Conservation (phyloP, 2,329 filamentous ascomycete genomes). For the Beauveria sp. region DNA sequence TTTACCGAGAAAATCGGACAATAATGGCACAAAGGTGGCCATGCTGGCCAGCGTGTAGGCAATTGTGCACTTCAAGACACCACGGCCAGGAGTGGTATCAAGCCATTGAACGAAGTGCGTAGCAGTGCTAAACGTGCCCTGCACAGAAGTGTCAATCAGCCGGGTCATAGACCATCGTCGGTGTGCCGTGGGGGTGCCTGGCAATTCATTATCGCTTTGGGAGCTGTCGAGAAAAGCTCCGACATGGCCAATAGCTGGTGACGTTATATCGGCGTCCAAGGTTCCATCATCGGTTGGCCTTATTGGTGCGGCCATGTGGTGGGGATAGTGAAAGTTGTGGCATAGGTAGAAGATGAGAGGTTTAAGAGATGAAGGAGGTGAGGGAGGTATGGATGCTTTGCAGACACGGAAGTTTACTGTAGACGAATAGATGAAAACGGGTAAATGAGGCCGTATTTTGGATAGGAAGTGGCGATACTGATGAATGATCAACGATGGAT, state of each 20-base stretch:
- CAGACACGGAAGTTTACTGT: background rate
- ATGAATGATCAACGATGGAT: background rate
- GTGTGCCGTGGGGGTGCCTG: background rate
- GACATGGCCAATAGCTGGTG: background rate
- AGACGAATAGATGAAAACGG: background rate
- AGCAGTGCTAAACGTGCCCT: conserved; percentile 15
- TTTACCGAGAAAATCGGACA: conserved; percentile 65
- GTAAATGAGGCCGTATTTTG: background rate
- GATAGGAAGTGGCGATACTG: background rate
- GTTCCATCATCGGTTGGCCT: conserved; percentile 9
- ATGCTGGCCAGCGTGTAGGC: conserved; percentile 77
- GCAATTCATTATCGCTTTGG: background rate
- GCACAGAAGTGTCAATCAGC: background rate
- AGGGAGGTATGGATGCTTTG: background rate
- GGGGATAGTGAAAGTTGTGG: background rate
- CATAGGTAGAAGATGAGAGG: background rate
- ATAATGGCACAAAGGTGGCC: conserved; percentile 66
- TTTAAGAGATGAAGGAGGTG: too few relatives aligned
- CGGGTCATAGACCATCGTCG: conserved; percentile 4
- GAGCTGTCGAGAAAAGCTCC: background rate
- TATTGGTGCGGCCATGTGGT: conserved; percentile 1
- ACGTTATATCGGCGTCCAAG: background rate
- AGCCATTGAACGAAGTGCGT: conserved; percentile 45
- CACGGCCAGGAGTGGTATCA: conserved; percentile 61
- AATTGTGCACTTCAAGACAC: conserved; percentile 77